Conservation (phyloP, 352 stramenopile genomes). For the Phytophthora citricola region DNA sequence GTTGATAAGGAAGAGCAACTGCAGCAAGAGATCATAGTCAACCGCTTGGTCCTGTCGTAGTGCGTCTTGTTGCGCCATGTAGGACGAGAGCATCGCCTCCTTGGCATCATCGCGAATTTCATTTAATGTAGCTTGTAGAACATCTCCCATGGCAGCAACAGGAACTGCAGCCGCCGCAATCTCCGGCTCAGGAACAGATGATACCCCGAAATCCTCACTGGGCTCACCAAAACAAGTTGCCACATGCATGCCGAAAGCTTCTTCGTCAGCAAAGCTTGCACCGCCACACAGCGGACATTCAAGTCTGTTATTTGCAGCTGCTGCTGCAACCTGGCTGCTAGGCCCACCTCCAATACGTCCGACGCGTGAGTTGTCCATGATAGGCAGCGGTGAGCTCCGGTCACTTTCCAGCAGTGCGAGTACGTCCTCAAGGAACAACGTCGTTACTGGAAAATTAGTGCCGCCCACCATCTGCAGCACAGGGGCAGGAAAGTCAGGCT, state of each 20-base stretch:
- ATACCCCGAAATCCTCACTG: constrained; percentile 18
- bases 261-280: constrained; percentile 71
- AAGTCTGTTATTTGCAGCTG: constrained; percentile 37
- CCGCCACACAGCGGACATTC: constrained; percentile 87
- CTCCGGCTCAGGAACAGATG: constrained; percentile 16
- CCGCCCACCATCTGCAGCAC: constrained; percentile 84
- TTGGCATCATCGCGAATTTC: constrained; percentile 44
- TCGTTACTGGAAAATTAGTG: constrained; percentile 91
- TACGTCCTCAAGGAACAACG: constrained; percentile 93
- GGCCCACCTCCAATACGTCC: constrained; percentile 9
- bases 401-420: constrained; percentile 57
- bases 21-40: constrained; percentile 74
- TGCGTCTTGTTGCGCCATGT: constrained; percentile 68
- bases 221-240: constrained; percentile 80
- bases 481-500: constrained; percentile 68
- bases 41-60: constrained; percentile 68
- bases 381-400: constrained; percentile 34
- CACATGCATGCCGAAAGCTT: constrained; percentile 89
- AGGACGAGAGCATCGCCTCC: constrained; percentile 51
- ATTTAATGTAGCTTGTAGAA: constrained; percentile 46
- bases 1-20: constrained; percentile 67
- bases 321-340: not conserved
- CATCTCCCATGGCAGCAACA: constrained; percentile 40
- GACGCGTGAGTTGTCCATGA: constrained; percentile 32
- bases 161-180: constrained; percentile 12